Percentiles rank a stretch among this genome's conserved stretches.
phyloP scores from a whole-genome alignment of 345 rosid species.

The Viola odorata region DNA sequence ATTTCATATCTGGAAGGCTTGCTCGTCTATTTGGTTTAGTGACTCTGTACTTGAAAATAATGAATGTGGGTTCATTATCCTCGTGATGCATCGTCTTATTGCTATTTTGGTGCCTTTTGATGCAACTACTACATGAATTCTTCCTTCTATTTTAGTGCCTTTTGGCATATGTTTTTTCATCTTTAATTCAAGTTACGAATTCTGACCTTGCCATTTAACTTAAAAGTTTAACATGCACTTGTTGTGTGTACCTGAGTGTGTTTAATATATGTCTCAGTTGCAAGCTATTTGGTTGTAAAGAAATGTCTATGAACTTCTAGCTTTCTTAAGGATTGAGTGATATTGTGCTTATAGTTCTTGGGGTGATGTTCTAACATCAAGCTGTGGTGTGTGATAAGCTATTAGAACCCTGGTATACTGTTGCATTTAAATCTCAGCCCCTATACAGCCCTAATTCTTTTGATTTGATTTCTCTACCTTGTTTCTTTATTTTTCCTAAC shows the following conservation, averaged over 20 bases:
- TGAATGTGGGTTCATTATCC: slow-evolving; percentile 13
- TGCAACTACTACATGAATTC: slow-evolving; percentile 7
- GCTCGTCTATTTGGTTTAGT: slow-evolving; percentile 12
- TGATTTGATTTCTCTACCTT: too few species aligned
- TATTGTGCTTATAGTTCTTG: not conserved
- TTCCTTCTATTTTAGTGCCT: slow-evolving; percentile 11
- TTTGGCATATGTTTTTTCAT: not conserved
- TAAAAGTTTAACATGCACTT: not conserved
- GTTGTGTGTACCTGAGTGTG: not conserved
- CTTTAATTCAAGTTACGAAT: not conserved
- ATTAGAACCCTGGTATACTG: too few species aligned
- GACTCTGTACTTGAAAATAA: slow-evolving; percentile 26
- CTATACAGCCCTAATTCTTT: too few species aligned
- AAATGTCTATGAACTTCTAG: too few species aligned
- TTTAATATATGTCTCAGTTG: not conserved
- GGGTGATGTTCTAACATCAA: not conserved
- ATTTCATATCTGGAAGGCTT: slow-evolving; percentile 11
- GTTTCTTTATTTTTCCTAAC: too few species aligned
- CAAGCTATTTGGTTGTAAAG: not conserved
- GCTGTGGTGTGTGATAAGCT: too few species aligned
- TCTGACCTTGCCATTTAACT: too few species aligned
- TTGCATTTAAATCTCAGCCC: too few species aligned
- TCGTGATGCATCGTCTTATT: slow-evolving; percentile 13
- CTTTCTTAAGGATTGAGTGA: not conserved
- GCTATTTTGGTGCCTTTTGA: slow-evolving; percentile 9